Percentiles rank a stretch among this genome's conserved stretches.
Conservation (phyloP, 495 filamentous ascomycete species). For the Podospora pseudopauciseta region DNA sequence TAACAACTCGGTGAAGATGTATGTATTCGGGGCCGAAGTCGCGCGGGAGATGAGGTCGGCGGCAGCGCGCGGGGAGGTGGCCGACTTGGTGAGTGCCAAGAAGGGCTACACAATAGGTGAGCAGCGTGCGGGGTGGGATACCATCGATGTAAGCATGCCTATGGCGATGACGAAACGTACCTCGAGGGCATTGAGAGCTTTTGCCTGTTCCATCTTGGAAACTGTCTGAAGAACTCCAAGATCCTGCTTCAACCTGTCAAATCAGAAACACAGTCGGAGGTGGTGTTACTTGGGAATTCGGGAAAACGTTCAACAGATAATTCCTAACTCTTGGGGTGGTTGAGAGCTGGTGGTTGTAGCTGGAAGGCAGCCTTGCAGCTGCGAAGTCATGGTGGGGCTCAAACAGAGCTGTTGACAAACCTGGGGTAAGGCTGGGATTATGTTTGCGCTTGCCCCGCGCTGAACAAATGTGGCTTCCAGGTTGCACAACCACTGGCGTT, state of each 20-base stretch:
- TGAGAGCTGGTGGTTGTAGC: neutral
- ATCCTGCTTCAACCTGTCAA: neutral
- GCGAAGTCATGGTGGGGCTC: constrained; percentile 6
- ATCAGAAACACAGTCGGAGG: neutral
- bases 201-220: constrained; percentile 72
- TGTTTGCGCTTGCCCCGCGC: neutral
- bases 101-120: constrained; percentile 62
- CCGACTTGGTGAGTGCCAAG: constrained; percentile 80
- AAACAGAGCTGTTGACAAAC: neutral
- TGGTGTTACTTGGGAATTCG: neutral
- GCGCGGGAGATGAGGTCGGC: constrained; percentile 84
- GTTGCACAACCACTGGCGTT: neutral
- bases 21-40: constrained; percentile 82
- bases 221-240: constrained; percentile 7
- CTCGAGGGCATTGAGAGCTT: constrained; percentile 78
- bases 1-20: constrained; percentile 91
- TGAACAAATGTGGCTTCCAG: neutral
- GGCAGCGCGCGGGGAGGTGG: constrained; percentile 75
- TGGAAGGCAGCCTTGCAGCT: constrained; percentile 17
- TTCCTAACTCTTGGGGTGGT: neutral
- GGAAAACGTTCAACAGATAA: neutral
- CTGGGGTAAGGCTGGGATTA: neutral
- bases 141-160: neutral
- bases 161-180: constrained; percentile 32
- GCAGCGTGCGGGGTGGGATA: constrained; percentile 8